Evolutionary conservation across 2,329 filamentous ascomycete species (phyloP), one percentile per base, ranked within the genome.

Genomic region (Epichloe brachyelytri): DNA sequence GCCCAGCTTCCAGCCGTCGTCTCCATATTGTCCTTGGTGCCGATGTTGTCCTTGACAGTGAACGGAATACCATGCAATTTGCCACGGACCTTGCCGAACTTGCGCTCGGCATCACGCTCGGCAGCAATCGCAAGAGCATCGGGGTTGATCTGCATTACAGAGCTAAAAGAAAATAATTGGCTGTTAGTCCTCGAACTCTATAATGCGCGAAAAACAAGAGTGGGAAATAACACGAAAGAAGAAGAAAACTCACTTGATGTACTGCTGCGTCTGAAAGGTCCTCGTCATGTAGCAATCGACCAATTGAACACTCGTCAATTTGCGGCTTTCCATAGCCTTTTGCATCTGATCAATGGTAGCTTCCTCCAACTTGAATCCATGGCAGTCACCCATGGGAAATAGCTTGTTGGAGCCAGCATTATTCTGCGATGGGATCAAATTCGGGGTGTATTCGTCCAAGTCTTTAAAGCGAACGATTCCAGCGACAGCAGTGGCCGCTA

Each of bases 1-100:
- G 80, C 80, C 75, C 72, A 82, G 59, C 75, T 80, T 0, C 86
- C 86, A 0, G 85, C 84, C 0, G 85, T 88, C 0, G 85, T 89
- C 61, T 88, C 76, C 75, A 89, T 78, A 48, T 75, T 75, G 62
- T 88, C 85, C 55, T 79, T 80, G 8, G 77, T 80, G 22, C 74
- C 81, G 50, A 86, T 83, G 60, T 83, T 85, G 61, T 89, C 85
- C 65, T 89, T 89, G 56, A 88, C 77, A 2, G 84, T 71, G 62
- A 86, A 86, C 0, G 86, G 85, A 43, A 90, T 86, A 3, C 85
- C 85, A 62, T 89, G 85, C 1, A 90, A 71, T 1, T 79, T 79
- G 1, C 83, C 77, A n/a, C 82, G 75, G 10, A 81, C 63, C 39
- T 68, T 70, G 22, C 81, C 81, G 1, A 66, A 59, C 12, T 62